These are phyloP conservation scores for Pythium monospermum DNA, from an alignment of 352 stramenopile genomes.

Conservation along the genomic window DNA sequence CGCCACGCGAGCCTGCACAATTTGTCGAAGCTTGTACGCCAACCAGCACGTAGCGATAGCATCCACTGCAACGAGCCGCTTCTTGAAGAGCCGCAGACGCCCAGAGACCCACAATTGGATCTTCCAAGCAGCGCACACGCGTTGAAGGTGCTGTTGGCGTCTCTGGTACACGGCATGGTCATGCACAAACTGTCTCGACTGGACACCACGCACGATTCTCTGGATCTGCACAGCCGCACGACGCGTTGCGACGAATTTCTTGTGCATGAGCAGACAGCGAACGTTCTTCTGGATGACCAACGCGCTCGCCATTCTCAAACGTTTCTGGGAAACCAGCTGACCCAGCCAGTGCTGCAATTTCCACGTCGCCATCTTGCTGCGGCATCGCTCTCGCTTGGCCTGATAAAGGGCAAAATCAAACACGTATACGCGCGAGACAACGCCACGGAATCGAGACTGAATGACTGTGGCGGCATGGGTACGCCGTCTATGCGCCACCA, in stretches of 20 bases:
- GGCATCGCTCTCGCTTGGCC: slow-evolving; percentile 5
- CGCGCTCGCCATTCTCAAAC: neutral
- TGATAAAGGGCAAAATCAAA: slow-evolving; percentile 42
- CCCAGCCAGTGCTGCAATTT: slow-evolving; percentile 12
- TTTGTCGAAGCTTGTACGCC: neutral
- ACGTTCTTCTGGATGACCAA: slow-evolving; percentile 5
- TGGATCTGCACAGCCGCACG: slow-evolving; percentile 5
- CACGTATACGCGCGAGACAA: slow-evolving; percentile 22
- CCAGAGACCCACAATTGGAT: slow-evolving; percentile 13
- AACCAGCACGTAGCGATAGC: slow-evolving; percentile 6
- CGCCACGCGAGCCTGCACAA: neutral
- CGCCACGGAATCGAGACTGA: slow-evolving; percentile 32
- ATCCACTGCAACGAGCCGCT: slow-evolving; percentile 5
- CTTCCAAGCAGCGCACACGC: slow-evolving; percentile 12
- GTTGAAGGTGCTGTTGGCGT: neutral
- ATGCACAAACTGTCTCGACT: slow-evolving; percentile 4
- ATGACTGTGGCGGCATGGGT: slow-evolving; percentile 2
- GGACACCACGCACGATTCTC: slow-evolving; percentile 9
- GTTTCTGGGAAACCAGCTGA: neutral
- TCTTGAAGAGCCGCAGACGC: neutral
- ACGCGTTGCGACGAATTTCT: slow-evolving; percentile 4
- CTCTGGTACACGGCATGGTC: slow-evolving; percentile 5
- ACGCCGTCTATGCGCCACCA: neutral
- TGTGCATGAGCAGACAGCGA: neutral
- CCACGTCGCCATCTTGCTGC: slow-evolving; percentile 16